A percentile compares a stretch with the other conserved stretches of the same genome.
These are phyloP conservation scores for Rhodotorula diobovata DNA, from an alignment of 768 basidiomycete species.

Conservation along the genomic window DNA sequence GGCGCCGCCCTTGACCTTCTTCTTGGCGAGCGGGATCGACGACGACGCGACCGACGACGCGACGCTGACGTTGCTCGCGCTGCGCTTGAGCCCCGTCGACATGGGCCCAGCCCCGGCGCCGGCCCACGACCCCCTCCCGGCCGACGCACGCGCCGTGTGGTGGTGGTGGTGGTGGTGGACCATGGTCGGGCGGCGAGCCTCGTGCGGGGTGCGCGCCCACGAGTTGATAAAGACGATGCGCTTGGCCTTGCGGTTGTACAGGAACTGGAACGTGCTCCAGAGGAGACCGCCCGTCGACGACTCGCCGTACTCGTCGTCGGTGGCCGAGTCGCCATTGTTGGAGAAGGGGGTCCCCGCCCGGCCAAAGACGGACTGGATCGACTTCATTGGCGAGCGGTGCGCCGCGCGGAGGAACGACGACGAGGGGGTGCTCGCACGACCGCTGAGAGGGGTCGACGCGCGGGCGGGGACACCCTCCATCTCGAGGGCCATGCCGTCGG, in stretches of 20 bases:
- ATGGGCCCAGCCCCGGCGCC: neutral
- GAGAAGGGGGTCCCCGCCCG: slow-evolving; percentile 10
- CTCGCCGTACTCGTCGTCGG: slow-evolving; percentile 31
- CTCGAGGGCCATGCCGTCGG: slow-evolving; percentile 53
- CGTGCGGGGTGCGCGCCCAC: slow-evolving; percentile 64
- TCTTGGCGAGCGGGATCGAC: slow-evolving; percentile 23
- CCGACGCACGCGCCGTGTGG: too few species aligned
- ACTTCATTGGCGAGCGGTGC: slow-evolving; percentile 33
- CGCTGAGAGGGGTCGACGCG: slow-evolving; percentile 12
- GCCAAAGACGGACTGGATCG: slow-evolving; percentile 32
- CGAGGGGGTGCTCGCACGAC: too few species aligned
- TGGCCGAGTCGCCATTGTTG: neutral
- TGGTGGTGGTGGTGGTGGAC: neutral
- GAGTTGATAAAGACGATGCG: slow-evolving; percentile 85
- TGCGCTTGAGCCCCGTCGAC: slow-evolving; percentile 34
- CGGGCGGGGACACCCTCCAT: slow-evolving; percentile 23
- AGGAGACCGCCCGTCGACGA: slow-evolving; percentile 62
- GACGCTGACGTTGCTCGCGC: slow-evolving; percentile 19
- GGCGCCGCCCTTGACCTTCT: slow-evolving; percentile 19
- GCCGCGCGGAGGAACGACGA: neutral
- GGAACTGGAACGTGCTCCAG: slow-evolving; percentile 96
- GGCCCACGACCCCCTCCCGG: neutral
- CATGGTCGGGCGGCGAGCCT: neutral
- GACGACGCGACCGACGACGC: slow-evolving; percentile 15
- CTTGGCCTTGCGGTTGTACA: slow-evolving; percentile 86